Conservation (phyloP, 257 asterid species). For the Salvia rosmarinus region DNA sequence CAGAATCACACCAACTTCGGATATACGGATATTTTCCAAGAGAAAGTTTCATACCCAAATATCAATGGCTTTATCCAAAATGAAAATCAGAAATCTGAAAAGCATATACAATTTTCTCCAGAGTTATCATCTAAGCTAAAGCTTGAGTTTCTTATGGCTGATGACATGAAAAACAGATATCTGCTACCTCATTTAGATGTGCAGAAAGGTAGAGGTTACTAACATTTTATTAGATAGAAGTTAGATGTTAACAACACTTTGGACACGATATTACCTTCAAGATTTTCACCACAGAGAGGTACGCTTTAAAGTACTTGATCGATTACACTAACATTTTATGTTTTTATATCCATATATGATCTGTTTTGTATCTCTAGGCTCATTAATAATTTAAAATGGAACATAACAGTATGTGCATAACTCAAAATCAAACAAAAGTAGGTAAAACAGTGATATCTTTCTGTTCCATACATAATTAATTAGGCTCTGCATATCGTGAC, state of each 20-base stretch:
- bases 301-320: background rate
- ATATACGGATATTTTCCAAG: background rate
- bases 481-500: background rate
- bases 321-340: background rate
- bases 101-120: background rate
- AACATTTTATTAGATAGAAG: background rate
- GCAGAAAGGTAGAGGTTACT: background rate
- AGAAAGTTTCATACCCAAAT: constrained; percentile 9
- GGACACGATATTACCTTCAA: background rate
- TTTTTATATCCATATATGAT: background rate
- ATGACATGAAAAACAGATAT: background rate
- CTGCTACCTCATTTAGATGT: background rate
- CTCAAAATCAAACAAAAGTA: background rate
- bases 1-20: constrained; percentile 15
- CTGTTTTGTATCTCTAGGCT: background rate
- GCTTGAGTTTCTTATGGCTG: constrained; percentile 4
- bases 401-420: background rate
- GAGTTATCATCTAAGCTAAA: background rate
- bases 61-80: background rate
- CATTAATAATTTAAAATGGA: background rate
- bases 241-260: background rate
- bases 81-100: constrained; percentile 1
- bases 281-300: background rate
- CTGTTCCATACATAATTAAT: background rate
- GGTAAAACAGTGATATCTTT: background rate